These are phyloP conservation scores for Colletotrichum eremochloae DNA, from an alignment of 2,329 filamentous ascomycete genomes.

Conservation along the genomic window DNA sequence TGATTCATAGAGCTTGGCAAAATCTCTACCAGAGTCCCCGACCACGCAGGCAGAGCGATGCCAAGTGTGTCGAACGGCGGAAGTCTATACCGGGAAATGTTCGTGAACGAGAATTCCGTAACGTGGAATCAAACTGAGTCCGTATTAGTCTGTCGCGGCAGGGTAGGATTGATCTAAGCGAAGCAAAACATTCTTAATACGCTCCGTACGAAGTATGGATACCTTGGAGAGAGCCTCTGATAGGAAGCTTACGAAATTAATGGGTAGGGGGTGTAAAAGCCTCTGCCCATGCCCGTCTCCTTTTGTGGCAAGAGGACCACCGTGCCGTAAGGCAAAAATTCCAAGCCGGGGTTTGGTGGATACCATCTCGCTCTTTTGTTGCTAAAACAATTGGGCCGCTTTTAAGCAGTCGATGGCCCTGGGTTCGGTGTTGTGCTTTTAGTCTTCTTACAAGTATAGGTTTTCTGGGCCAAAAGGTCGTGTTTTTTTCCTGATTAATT, in stretches of 20 bases:
- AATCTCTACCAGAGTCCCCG: neutral
- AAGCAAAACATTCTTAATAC: neutral
- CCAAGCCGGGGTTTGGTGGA: slow-evolving; percentile 23
- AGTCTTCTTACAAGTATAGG: slow-evolving; percentile 18
- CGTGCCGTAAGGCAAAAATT: slow-evolving; percentile 23
- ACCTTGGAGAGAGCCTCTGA: slow-evolving; percentile 13
- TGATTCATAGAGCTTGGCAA: too few relatives aligned
- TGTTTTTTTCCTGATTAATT: neutral
- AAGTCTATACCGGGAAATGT: neutral
- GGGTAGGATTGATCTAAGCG: neutral
- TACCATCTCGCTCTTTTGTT: slow-evolving; percentile 10
- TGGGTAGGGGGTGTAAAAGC: slow-evolving; percentile 2
- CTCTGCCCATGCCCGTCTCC: slow-evolving; percentile 19
- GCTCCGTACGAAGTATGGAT: neutral
- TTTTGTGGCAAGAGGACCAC: slow-evolving; percentile 17
- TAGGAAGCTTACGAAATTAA: slow-evolving; percentile 10
- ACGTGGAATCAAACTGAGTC: neutral
- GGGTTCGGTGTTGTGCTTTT: neutral
- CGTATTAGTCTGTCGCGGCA: neutral
- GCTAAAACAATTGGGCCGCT: slow-evolving; percentile 22
- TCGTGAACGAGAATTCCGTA: neutral
- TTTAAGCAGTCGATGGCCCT: slow-evolving; percentile 26
- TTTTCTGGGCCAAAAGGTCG: slow-evolving; percentile 10
- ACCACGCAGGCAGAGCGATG: too few relatives aligned
- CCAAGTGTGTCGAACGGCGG: too few relatives aligned